Evolutionary conservation across 257 asterid species (phyloP).

Genomic region (Asclepias syriaca): DNA sequence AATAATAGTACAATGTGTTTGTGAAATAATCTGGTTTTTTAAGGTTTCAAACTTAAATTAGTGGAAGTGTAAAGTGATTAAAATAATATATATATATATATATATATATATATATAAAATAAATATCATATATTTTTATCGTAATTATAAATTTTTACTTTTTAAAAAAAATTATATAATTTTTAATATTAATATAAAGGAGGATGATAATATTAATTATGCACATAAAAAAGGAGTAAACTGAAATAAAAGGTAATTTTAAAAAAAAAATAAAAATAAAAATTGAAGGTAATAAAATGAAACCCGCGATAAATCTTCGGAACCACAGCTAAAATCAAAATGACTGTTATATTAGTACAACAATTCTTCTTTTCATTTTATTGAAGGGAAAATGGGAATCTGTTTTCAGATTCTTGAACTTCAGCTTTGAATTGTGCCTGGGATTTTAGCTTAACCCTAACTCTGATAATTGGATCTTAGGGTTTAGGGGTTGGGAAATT

Average conservation of each 20-base stretch:
- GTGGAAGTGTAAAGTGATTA: no score
- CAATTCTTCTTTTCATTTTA: background rate
- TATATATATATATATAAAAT: no score
- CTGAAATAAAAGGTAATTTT: background rate
- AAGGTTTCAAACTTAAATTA: no score
- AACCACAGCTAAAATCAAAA: background rate
- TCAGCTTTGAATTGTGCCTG: background rate
- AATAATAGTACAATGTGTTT: no score
- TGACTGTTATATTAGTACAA: background rate
- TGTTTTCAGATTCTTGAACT: background rate
- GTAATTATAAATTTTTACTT: no score
- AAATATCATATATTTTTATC: no score
- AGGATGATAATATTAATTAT: no score
- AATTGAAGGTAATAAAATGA: background rate
- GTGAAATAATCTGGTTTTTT: no score
- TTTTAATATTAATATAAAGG: no score
- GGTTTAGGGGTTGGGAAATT: conserved; percentile 13
- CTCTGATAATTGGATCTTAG: conserved; percentile 9
- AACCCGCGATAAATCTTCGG: background rate
- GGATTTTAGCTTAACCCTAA: conserved; percentile 6
- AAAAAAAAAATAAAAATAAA: no score
- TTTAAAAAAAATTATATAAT: no score
- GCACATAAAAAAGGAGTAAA: background rate
- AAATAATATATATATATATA: no score
- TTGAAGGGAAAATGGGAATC: background rate